Conservation (phyloP, 306 rosid species). For the Fragaria iinumae region DNA sequence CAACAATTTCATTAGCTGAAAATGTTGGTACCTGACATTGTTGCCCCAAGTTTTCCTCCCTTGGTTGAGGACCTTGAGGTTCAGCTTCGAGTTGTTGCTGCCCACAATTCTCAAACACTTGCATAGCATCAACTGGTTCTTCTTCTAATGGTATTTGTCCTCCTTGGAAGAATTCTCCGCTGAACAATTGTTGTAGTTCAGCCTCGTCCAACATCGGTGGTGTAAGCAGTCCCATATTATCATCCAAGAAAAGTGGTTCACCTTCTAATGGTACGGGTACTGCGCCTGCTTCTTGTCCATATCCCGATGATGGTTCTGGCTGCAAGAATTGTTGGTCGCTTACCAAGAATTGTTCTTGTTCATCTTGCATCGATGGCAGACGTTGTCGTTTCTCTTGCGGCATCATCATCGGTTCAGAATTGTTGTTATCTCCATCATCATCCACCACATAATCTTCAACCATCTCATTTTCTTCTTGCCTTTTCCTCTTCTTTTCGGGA, state of each 20-base stretch:
- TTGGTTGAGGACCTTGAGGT: too few relatives aligned
- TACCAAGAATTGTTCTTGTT: too few relatives aligned
- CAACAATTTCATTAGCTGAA: not conserved
- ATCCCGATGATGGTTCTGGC: not conserved
- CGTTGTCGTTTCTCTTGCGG: not conserved
- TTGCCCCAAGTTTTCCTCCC: not conserved
- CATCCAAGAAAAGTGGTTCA: not conserved
- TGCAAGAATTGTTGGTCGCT: not conserved
- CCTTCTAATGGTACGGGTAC: not conserved
- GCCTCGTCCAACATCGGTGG: not conserved
- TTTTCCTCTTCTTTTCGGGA: not conserved
- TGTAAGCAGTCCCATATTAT: not conserved
- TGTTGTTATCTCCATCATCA: too few relatives aligned
- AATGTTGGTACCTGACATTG: too few relatives aligned
- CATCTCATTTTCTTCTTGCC: not conserved
- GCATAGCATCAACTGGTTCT: too few relatives aligned
- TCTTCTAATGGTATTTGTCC: not conserved
- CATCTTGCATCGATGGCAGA: too few relatives aligned
- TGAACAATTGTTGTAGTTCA: not conserved
- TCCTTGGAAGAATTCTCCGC: not conserved
- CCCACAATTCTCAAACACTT: too few relatives aligned
- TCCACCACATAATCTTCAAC: not conserved
- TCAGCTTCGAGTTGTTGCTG: not conserved
- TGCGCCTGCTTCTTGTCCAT: not conserved
- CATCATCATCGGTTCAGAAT: too few relatives aligned